phyloP scores from a whole-genome alignment of 805 yeast species.

The Zygoascus tannicola region DNA sequence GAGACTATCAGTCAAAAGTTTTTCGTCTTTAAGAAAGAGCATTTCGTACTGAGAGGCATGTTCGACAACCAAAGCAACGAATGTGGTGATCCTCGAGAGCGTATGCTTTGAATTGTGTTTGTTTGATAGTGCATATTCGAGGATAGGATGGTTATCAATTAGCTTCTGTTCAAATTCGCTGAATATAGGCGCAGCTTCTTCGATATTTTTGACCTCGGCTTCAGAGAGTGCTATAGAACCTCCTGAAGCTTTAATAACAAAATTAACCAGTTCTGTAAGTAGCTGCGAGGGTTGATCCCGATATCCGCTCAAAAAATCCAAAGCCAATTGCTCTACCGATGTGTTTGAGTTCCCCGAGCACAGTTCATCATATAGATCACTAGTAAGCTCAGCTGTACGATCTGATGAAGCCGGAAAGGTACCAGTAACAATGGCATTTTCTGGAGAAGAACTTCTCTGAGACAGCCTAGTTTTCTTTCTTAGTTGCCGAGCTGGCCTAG shows the following conservation, averaged over 20 bases:
- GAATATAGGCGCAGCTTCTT: slow-evolving; percentile 63
- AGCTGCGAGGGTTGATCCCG: slow-evolving; percentile 38
- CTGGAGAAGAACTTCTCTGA: too few relatives aligned
- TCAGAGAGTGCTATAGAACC: slow-evolving; percentile 55
- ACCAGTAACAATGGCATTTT: too few relatives aligned
- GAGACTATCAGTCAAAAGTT: slow-evolving; percentile 21
- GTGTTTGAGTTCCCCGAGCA: slow-evolving; percentile 36
- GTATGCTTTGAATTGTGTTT: slow-evolving; percentile 40
- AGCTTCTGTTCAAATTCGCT: slow-evolving; percentile 51
- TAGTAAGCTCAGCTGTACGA: too few relatives aligned
- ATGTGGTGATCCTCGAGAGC: slow-evolving; percentile 44
- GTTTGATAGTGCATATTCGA: slow-evolving; percentile 59
- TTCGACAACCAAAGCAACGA: slow-evolving; percentile 31
- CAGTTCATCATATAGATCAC: not conserved
- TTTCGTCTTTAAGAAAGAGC: slow-evolving; percentile 9
- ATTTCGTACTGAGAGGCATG: slow-evolving; percentile 7
- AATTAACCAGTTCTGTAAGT: slow-evolving; percentile 54
- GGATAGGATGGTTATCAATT: slow-evolving; percentile 50
- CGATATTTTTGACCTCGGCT: slow-evolving; percentile 66
- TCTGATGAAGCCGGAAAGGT: too few relatives aligned
- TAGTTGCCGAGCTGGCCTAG: too few relatives aligned
- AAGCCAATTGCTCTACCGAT: slow-evolving; percentile 41
- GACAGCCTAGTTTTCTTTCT: too few relatives aligned
- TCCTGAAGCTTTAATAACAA: slow-evolving; percentile 63
- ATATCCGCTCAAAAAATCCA: slow-evolving; percentile 51